Conservation (phyloP, 176 grass and related monocot genomes). For the Zea mays region Zm-B73-REFERENCE-NAM-5.0 NC_050096.1:23074501-23075000, state of each 20-base stretch:
- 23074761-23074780: conserved; percentile 97
- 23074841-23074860: conserved; percentile 53
- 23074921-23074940: conserved; percentile 90
- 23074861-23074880: conserved; percentile 59
- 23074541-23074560: conserved; percentile 74
- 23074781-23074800: conserved; percentile 69
- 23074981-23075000: conserved; percentile 37
- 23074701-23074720: conserved; percentile 93
- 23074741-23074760: conserved; percentile 93
- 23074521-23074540: conserved; percentile 62
- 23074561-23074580: conserved; percentile 88
- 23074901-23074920: conserved; percentile 97
- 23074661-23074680: conserved; percentile 28
- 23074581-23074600: conserved; percentile 85
- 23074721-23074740: conserved; percentile 93
- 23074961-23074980: conserved; percentile 64
- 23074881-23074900: conserved; percentile 74
- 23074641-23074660: conserved; percentile 26
- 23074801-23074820: conserved; percentile 72
- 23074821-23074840: conserved; percentile 66
- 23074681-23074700: conserved; percentile 38
- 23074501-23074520: conserved; percentile 73
- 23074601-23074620: conserved; percentile 99
- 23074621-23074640: conserved; percentile 15
- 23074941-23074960: conserved; percentile 91